phyloP scores from a whole-genome alignment of 1,284 basidiomycete species.

The Porodaedalea pini region DNA sequence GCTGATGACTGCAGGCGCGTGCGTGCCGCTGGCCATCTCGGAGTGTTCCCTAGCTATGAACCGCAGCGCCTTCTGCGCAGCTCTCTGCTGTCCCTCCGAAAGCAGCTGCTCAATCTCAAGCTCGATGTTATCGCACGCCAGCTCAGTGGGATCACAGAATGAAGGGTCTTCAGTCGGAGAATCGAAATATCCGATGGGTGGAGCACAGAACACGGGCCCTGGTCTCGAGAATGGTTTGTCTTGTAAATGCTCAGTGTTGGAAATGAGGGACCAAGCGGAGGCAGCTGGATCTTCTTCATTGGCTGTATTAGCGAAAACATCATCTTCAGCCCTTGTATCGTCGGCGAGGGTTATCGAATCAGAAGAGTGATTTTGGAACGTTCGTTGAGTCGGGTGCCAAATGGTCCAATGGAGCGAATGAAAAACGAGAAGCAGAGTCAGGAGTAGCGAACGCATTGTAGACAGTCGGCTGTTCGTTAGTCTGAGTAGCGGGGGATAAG shows the following conservation, averaged over 20 bases:
- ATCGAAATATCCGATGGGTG: conserved; percentile 42
- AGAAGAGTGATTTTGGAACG: neutral
- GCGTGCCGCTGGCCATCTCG: neutral
- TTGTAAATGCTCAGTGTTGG: neutral
- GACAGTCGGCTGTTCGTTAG: neutral
- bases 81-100: neutral
- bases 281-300: neutral
- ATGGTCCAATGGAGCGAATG: neutral
- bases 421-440: conserved; percentile 15
- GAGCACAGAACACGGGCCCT: conserved; percentile 8
- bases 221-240: conserved; percentile 11
- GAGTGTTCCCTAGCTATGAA: conserved; percentile 1
- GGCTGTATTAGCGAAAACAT: too few species aligned
- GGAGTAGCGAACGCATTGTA: conserved; percentile 17
- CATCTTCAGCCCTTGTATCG: neutral
- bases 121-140: conserved; percentile 24
- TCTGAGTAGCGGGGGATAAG: neutral
- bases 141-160: conserved; percentile 38
- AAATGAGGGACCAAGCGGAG: neutral
- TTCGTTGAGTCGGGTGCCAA: neutral
- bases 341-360: conserved; percentile 11
- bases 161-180: conserved; percentile 49
- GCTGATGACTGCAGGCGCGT: neutral
- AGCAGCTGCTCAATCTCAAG: conserved; percentile 33
- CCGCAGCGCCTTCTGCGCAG: neutral